Evolutionary conservation across 257 asterid genomes (phyloP), one percentile per base, ranked within the genome.

Genomic region (Lithospermum erythrorhizon): DNA sequence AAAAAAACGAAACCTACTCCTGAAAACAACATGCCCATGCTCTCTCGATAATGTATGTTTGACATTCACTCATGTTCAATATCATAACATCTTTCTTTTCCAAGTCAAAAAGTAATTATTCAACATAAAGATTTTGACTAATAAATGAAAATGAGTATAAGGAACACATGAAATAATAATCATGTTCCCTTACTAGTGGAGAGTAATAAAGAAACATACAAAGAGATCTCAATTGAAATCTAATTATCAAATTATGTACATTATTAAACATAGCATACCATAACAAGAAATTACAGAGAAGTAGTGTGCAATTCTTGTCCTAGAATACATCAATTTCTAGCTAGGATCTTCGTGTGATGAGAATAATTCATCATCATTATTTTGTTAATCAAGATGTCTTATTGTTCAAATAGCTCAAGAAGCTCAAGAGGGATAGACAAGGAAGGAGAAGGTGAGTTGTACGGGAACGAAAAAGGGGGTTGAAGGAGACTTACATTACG

Each of bases 401-500:
- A n/a, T 18, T 9, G 21, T 14, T 61, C 51, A 58, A 65, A 73
- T 55, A 89, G 97, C 97, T 90, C 97, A 84, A 80, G 90, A 87
- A 89, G 97, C 97, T 90, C 97, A 84, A 80, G 90, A 87, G 98
- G 98, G 96, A 90, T 87, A 90, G 95, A 85, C 95, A 83, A 85
- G 98, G 94, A 90, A 87, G 89, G 96, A 90, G 95, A 83, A 85
- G 16, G 55, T 53, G 96, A 81, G 82, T 73, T 72, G 87, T 73
- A 20, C 65, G 72, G 61, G 69, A 71, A 80, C 59, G 57, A 22
- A 64, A 65, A 73, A 17, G 15, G 32, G 20, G 9, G 20, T 11
- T 0, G 10, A 59, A 53, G 14, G 22, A 74, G 66, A 19, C 69
- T 67, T 54, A 66, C 77, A 60, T 61, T 76, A 41, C 49, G 18